Conservation (phyloP, 768 basidiomycete genomes). For the Omphalotus guepiniiformis region DNA sequence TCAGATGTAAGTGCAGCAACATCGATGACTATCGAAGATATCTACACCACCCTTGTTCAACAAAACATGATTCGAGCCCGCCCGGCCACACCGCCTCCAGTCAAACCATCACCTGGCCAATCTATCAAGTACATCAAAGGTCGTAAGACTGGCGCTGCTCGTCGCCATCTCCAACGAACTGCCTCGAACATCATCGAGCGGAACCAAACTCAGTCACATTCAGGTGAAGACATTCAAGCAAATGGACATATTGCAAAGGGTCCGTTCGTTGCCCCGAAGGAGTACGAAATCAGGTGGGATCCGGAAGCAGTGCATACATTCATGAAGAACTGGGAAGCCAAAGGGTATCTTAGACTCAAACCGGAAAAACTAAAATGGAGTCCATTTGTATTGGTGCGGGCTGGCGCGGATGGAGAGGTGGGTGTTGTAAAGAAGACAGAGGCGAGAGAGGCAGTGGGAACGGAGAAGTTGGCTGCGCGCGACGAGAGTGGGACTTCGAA, state of each 20-base stretch:
- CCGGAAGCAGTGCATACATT: conserved; percentile 59
- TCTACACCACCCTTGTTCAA: conserved; percentile 67
- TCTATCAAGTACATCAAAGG: conserved; percentile 72
- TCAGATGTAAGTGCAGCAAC: conserved; percentile 82
- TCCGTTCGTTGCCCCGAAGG: conserved; percentile 57
- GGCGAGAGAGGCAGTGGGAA: conserved; percentile 13
- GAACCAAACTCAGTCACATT: conserved; percentile 46
- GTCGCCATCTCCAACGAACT: conserved; percentile 56
- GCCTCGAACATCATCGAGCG: conserved; percentile 14
- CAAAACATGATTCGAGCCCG: conserved; percentile 65
- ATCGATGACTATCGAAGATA: conserved; percentile 89
- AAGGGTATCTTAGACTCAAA: conserved; percentile 71
- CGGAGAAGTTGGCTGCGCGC: conserved; percentile 7
- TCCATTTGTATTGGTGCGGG: conserved; percentile 73
- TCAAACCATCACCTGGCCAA: conserved; percentile 71
- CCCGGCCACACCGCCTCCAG: conserved; percentile 42
- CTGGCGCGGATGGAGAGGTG: conserved; percentile 19
- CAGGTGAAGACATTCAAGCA: conserved; percentile 27
- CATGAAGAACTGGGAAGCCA: conserved; percentile 65
- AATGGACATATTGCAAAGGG: conserved; percentile 28
- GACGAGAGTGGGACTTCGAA: conserved; percentile 9
- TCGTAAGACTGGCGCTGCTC: conserved; percentile 58
- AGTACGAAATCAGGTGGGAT: conserved; percentile 79
- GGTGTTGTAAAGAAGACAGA: conserved; percentile 21
- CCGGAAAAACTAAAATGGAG: conserved; percentile 93